Percentiles rank a stretch among this genome's conserved stretches.
Evolutionary conservation across 257 asterid species (phyloP).

Genomic region (Fraxinus quadrangulata): DNA sequence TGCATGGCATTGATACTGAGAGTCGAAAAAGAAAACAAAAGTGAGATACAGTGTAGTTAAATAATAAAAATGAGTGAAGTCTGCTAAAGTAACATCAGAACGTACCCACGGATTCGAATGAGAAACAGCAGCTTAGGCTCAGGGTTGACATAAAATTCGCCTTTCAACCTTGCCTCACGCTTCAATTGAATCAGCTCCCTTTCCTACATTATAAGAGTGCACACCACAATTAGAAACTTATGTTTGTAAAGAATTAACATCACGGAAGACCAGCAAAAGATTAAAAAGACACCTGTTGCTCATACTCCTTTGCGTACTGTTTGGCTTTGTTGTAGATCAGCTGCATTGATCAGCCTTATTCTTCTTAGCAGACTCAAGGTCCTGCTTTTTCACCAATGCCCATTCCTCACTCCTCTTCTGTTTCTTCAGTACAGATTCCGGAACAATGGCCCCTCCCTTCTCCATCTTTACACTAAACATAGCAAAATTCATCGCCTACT

Average conservation of each 20-base stretch:
- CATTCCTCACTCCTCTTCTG: conserved; percentile 57
- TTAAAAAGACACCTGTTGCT: conserved; percentile 30
- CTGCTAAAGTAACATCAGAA: background rate
- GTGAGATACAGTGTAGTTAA: background rate
- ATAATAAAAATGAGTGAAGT: background rate
- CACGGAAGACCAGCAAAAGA: background rate
- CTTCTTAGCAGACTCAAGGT: conserved; percentile 37
- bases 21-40: conserved; percentile 4
- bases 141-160: conserved; percentile 57
- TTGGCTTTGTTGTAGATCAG: conserved; percentile 48
- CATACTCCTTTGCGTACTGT: conserved; percentile 48
- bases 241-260: background rate
- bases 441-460: conserved; percentile 39
- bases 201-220: conserved; percentile 31
- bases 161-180: conserved; percentile 65
- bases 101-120: conserved; percentile 63
- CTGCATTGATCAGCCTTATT: conserved; percentile 45
- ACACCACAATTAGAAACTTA: background rate
- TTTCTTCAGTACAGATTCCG: conserved; percentile 54
- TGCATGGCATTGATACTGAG: conserved; percentile 50
- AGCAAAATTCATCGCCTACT: conserved; percentile 1
- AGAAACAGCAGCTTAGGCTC: conserved; percentile 58
- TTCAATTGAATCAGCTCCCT: conserved; percentile 55
- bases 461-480: conserved; percentile 36
- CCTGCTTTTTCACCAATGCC: conserved; percentile 55